These are phyloP conservation scores for Friedmanniomyces simplex DNA, from an alignment of 495 filamentous ascomycete species.

Conservation along the genomic window DNA sequence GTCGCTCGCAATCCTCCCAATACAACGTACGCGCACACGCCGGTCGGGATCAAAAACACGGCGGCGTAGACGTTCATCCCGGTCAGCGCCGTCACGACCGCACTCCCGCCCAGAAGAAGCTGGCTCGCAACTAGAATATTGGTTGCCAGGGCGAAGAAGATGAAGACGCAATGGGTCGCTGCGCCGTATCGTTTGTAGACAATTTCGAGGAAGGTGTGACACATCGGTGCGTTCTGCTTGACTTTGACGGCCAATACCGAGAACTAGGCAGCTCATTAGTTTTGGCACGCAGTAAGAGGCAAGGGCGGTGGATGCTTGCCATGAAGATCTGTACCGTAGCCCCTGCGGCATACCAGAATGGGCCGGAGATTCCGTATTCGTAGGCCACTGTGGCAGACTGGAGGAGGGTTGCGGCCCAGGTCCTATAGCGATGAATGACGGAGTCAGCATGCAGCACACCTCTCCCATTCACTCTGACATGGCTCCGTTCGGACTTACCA, in stretches of 20 bases:
- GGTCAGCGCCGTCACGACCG: constrained; percentile 25
- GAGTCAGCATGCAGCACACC: no score
- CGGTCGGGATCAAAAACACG: constrained; percentile 22
- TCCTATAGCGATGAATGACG: constrained; percentile 25
- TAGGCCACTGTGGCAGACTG: constrained; percentile 20
- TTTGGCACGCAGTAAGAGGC: neutral
- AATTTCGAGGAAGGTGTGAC: constrained; percentile 27
- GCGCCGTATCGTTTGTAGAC: constrained; percentile 23
- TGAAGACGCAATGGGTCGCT: constrained; percentile 23
- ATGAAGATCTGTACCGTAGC: constrained; percentile 31
- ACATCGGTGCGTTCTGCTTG: constrained; percentile 25
- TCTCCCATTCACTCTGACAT: no score
- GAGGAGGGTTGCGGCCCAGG: constrained; percentile 42
- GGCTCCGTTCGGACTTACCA: no score
- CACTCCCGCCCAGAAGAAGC: constrained; percentile 25
- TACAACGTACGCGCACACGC: constrained; percentile 26
- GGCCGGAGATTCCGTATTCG: constrained; percentile 11
- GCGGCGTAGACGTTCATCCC: constrained; percentile 28
- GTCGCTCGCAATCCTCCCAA: constrained; percentile 26
- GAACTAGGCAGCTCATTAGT: constrained; percentile 9
- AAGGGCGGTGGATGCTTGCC: neutral
- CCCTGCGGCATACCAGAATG: constrained; percentile 23
- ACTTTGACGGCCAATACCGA: constrained; percentile 23
- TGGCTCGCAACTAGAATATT: constrained; percentile 26
- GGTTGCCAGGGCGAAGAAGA: constrained; percentile 22